Evolutionary conservation across 2,329 filamentous ascomycete species (phyloP).

Genomic region (Lasiodiplodia gonubiensis): DNA sequence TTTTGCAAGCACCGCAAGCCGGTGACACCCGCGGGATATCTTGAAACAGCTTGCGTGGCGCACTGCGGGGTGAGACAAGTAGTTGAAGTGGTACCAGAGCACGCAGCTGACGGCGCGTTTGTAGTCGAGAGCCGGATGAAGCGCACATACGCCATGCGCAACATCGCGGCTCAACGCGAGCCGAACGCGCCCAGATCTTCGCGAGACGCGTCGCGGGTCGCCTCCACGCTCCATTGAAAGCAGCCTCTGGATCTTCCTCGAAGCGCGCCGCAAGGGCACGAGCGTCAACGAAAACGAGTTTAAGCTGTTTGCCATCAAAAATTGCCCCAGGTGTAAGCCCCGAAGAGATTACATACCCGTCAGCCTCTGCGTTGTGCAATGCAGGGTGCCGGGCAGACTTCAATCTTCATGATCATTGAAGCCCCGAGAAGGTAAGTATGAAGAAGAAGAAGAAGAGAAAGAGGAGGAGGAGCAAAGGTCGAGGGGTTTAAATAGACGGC

Average conservation of each 20-base stretch:
- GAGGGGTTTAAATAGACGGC: neutral
- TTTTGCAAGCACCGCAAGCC: too few species aligned
- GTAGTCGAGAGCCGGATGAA: neutral
- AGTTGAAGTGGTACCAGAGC: neutral
- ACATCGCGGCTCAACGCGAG: neutral
- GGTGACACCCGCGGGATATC: neutral
- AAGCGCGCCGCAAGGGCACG: neutral
- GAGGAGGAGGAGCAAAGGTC: neutral
- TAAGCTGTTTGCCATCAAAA: slow-evolving; percentile 1
- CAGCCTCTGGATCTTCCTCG: neutral
- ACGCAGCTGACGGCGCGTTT: neutral
- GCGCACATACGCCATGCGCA: neutral
- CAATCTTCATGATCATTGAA: neutral
- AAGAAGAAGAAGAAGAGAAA: neutral
- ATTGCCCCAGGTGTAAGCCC: slow-evolving; percentile 17
- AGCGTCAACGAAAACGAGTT: slow-evolving; percentile 3
- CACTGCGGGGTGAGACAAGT: neutral
- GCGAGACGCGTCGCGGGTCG: neutral
- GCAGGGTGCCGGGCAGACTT: neutral
- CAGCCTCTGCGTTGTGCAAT: slow-evolving; percentile 7
- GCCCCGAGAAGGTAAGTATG: slow-evolving; percentile 14
- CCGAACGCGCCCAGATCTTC: neutral
- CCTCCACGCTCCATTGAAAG: neutral
- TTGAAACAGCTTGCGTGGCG: neutral
- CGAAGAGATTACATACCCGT: slow-evolving; percentile 10